These are phyloP conservation scores for Lichtheimia corymbifera DNA, from an alignment of 371 early-diverging fungal genomes.

Conservation along the genomic window DNA sequence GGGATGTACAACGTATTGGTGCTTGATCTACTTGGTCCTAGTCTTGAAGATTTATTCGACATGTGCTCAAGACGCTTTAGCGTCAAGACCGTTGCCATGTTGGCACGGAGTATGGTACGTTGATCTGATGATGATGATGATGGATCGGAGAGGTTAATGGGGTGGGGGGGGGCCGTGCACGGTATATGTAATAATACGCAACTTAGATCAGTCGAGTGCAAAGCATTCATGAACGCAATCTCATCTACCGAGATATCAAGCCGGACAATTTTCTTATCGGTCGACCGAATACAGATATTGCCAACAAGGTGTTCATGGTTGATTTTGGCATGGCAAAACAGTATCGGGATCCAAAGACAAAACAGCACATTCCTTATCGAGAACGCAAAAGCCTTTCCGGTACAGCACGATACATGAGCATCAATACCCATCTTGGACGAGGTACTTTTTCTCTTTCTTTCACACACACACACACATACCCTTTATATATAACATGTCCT, in stretches of 20 bases:
- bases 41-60: slow-evolving; percentile 94
- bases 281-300: slow-evolving; percentile 54
- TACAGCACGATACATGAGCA: slow-evolving; percentile 93
- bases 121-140: not conserved
- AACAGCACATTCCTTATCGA: slow-evolving; percentile 81
- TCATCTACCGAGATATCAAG: slow-evolving; percentile 98
- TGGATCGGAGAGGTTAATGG: not conserved
- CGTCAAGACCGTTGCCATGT: slow-evolving; percentile 90
- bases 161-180: not conserved
- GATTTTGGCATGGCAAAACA: slow-evolving; percentile 94
- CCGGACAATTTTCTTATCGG: slow-evolving; percentile 98
- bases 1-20: slow-evolving; percentile 89
- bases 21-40: slow-evolving; percentile 94
- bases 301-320: slow-evolving; percentile 64
- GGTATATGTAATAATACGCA: not conserved
- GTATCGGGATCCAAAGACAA: slow-evolving; percentile 81
- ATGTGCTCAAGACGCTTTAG: slow-evolving; percentile 86
- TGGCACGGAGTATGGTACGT: slow-evolving; percentile 89
- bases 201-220: slow-evolving; percentile 81
- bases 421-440: slow-evolving; percentile 87
- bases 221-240: slow-evolving; percentile 89
- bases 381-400: slow-evolving; percentile 85
- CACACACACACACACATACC: not conserved
- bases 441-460: slow-evolving; percentile 12
- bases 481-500: not conserved